Evolutionary conservation across 345 rosid species (phyloP).

Genomic region (Chamaenerion angustifolium): DNA sequence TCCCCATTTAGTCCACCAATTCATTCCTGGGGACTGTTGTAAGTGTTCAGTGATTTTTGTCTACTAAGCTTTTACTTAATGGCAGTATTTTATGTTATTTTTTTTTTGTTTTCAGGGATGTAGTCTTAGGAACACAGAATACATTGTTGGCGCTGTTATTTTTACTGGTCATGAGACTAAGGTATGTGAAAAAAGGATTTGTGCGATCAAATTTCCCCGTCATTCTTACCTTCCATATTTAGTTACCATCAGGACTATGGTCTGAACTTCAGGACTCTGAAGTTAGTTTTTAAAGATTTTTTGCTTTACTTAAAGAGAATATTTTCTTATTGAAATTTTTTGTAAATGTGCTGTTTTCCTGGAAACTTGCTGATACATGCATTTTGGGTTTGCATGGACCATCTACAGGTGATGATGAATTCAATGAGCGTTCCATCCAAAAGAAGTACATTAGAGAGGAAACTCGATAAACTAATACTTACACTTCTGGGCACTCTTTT

Average conservation of each 20-base stretch:
- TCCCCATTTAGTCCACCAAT: no score
- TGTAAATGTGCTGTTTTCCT: no score
- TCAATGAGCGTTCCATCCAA: constrained; percentile 99
- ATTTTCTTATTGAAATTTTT: no score
- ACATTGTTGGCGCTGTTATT: constrained; percentile 76
- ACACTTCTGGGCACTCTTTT: constrained; percentile 75
- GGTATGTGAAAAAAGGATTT: constrained; percentile 31
- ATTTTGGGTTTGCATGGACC: neutral
- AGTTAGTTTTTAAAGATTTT: no score
- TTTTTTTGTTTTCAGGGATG: constrained; percentile 56
- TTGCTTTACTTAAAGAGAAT: no score
- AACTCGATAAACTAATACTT: constrained; percentile 96
- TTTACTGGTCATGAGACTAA: constrained; percentile 97
- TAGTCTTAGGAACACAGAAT: constrained; percentile 94
- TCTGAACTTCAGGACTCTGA: no score
- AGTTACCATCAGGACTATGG: no score
- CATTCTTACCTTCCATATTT: no score
- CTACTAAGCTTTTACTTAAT: no score
- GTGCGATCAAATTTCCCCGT: neutral
- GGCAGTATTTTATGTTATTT: no score
- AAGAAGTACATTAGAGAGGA: constrained; percentile 97
- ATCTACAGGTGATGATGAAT: constrained; percentile 95
- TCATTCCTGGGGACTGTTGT: no score
- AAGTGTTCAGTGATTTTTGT: no score
- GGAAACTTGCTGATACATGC: neutral